Conservation (phyloP, 164 flowering plant species). For the Vitis amurensis region DNA sequence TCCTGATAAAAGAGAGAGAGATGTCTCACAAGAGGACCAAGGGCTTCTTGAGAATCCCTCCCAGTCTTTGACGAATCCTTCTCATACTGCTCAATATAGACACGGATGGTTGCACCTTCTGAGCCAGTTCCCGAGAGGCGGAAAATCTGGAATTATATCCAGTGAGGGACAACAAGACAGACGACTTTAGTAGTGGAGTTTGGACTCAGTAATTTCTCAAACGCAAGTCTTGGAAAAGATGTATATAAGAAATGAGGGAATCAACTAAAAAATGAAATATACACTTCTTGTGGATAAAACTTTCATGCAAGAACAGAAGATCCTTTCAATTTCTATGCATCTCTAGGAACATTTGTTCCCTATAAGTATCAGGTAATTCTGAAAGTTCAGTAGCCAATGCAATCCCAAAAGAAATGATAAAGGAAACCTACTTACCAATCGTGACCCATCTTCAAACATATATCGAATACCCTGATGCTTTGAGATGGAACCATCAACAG, state of each 20-base stretch:
- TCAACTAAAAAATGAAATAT: neutral
- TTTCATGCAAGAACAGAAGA: neutral
- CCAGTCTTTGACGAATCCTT: slow-evolving; percentile 87
- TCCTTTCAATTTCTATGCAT: neutral
- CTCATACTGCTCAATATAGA: slow-evolving; percentile 95
- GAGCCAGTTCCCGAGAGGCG: slow-evolving; percentile 99
- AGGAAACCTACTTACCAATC: slow-evolving; percentile 58
- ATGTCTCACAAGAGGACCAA: slow-evolving; percentile 78
- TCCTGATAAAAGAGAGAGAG: neutral
- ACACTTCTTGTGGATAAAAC: no score
- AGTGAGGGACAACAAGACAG: no score
- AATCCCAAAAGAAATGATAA: neutral
- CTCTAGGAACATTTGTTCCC: neutral
- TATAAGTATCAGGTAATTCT: no score
- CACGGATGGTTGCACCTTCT: slow-evolving; percentile 96
- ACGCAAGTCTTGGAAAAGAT: neutral
- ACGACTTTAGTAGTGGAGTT: neutral
- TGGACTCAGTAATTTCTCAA: no score
- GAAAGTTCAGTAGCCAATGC: neutral
- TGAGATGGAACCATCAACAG: slow-evolving; percentile 95
- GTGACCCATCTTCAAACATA: slow-evolving; percentile 92
- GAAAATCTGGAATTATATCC: slow-evolving; percentile 54
- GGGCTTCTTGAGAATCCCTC: slow-evolving; percentile 90
- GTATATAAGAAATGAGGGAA: neutral
- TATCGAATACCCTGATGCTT: slow-evolving; percentile 96